Conservation (phyloP, 2,329 filamentous ascomycete species). For the Diaporthe vaccinii region DNA sequence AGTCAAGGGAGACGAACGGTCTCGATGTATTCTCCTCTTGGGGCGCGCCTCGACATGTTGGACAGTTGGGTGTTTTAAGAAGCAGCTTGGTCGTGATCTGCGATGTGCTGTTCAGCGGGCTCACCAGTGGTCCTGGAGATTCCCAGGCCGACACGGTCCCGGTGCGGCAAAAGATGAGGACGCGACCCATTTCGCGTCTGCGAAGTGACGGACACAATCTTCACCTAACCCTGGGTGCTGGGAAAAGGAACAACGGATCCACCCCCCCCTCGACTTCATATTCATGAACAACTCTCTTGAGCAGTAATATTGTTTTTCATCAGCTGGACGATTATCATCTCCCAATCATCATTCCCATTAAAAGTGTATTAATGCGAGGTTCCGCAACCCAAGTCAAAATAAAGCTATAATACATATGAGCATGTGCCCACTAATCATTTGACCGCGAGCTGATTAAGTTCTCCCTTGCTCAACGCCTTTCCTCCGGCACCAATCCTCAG, state of each 20-base stretch:
- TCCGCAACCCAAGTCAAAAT: background rate
- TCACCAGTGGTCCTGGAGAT: constrained; percentile 5
- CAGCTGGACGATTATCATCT: background rate
- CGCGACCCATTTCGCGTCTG: background rate
- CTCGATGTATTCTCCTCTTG: constrained; percentile 96
- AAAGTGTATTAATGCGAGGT: background rate
- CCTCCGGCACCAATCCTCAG: constrained; percentile 46
- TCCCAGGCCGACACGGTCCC: constrained; percentile 17
- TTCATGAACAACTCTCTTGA: too few species aligned
- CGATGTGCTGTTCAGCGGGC: background rate
- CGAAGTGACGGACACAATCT: too few species aligned
- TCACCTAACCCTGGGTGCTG: background rate
- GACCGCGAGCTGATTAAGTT: constrained; percentile 1
- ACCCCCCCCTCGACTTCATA: too few species aligned
- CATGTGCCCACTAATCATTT: background rate
- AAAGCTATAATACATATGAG: background rate
- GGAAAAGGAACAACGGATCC: too few species aligned
- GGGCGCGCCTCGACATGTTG: constrained; percentile 80
- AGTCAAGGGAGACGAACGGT: constrained; percentile 72
- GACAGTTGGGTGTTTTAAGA: background rate
- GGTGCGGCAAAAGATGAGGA: background rate
- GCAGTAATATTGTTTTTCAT: background rate
- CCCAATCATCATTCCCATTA: background rate
- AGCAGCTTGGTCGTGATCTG: background rate
- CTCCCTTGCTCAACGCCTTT: constrained; percentile 29